phyloP scores from a whole-genome alignment of 495 filamentous ascomycete genomes.

The Neurospora sublineolata region DNA sequence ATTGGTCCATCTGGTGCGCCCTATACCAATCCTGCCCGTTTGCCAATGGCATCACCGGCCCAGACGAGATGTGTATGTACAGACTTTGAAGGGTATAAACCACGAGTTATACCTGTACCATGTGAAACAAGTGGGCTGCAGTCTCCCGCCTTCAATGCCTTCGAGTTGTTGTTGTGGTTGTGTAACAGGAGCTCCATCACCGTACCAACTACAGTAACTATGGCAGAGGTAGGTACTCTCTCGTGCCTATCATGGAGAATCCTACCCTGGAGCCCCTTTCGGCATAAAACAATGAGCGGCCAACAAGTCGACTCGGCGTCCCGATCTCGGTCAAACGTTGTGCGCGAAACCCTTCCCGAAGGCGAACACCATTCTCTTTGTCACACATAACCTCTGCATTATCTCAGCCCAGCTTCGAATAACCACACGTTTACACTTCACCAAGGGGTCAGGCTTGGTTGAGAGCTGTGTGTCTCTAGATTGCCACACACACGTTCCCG shows the following conservation, averaged over 20 bases:
- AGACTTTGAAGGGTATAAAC: neutral
- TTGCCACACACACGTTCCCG: neutral
- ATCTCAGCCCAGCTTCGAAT: neutral
- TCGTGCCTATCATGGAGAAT: neutral
- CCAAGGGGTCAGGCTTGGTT: neutral
- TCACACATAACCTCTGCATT: neutral
- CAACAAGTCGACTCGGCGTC: neutral
- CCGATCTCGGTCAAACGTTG: neutral
- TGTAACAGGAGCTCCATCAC: neutral
- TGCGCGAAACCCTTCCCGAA: neutral
- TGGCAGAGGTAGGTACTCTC: neutral
- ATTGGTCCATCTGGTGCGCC: neutral
- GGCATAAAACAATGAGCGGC: neutral
- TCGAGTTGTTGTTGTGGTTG: neutral
- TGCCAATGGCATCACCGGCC: neutral
- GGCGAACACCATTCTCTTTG: neutral
- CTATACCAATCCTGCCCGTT: neutral
- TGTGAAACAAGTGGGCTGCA: slow-evolving; percentile 15
- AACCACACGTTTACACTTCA: neutral
- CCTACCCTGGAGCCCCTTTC: neutral
- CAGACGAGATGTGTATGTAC: neutral
- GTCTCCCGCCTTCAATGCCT: slow-evolving; percentile 2
- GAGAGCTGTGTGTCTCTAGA: neutral
- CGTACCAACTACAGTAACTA: neutral
- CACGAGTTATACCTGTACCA: slow-evolving; percentile 12